Base-by-base conservation (phyloP, 176 grass and related monocot genomes). In the Musa schizocarpa region DNA sequence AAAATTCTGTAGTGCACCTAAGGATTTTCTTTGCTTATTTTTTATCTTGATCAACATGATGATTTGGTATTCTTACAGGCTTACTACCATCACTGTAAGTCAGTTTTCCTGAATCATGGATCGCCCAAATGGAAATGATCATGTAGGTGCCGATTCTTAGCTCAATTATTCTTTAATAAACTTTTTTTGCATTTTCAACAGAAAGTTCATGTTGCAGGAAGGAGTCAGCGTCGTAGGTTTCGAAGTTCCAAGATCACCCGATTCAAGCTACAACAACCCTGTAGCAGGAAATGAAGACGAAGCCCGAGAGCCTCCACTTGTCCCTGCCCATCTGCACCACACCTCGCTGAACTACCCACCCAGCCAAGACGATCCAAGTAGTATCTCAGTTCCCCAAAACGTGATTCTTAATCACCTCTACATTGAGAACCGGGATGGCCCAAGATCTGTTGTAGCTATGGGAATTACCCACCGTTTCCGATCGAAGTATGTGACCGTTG, bases 231-330 rank as follows among this genome's bases (percentile, higher is more conserved):
- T 80, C 13, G 56, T 65, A 58, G 78, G 78, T 9, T 80, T 80
- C 19, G 78, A 80, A 63, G 24, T 53, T 73, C 78, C 78, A 54
- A 53, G 54, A 29, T 80, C 78, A 53, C 78, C 78, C 1, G 69
- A 52, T 50, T 80, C 78, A 23, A 80, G 78, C 49, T 80, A 80
- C 69, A 73, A 80, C 69, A 80, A 73, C 48, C 75, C 75, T 1
- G 24, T 77, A 14, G 58, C 78, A 13, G 78, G 66, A 59, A 66
- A 66, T n/a, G 65, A 80, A 80, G 69, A 73, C 43, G 78, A 73
- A 64, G 78, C 68, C n/a, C 54, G 69, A 25, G 78, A 80, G 13
- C 78, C 78, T 1, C 78, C 78, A 9, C n/a, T 17, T 19, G 78
- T 80, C 43, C 78, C 78, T 73, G 56, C 78, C 22, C 78, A 80